phyloP scores from a whole-genome alignment of 139 green algal species.

The Mesotaenium endlicherianum region DNA sequence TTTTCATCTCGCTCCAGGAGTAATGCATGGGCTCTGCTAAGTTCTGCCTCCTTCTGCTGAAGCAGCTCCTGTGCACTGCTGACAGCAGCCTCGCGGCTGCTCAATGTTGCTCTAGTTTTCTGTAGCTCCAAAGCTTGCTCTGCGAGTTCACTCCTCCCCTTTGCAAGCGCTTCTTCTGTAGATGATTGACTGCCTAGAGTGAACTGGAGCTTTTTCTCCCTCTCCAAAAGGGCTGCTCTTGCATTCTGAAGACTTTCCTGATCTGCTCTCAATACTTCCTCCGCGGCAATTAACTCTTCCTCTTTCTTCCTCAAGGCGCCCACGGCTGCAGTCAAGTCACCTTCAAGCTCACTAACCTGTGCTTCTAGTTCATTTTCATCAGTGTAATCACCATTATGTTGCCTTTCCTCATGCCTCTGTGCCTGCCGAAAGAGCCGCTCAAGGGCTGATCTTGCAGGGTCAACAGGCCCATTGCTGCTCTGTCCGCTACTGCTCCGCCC shows the following conservation, averaged over 20 bases:
- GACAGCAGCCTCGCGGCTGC: background rate
- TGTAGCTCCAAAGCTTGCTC: slow-evolving; percentile 3
- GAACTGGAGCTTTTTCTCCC: slow-evolving; percentile 17
- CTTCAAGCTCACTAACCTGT: slow-evolving; percentile 30
- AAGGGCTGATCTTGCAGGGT: slow-evolving; percentile 1
- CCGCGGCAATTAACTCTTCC: slow-evolving; percentile 27
- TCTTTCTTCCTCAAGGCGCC: slow-evolving; percentile 29
- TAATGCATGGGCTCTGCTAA: slow-evolving; percentile 7
- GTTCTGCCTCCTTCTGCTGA: slow-evolving; percentile 10
- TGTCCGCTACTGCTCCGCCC: background rate
- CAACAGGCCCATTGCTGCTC: slow-evolving; percentile 10
- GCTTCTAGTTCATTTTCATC: slow-evolving; percentile 28
- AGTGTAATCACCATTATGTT: background rate
- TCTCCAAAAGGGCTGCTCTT: background rate
- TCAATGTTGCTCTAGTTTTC: background rate
- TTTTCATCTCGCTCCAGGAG: slow-evolving; percentile 15
- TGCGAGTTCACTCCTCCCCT: background rate
- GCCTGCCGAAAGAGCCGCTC: slow-evolving; percentile 34
- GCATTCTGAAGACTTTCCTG: background rate
- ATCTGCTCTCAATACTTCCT: slow-evolving; percentile 20
- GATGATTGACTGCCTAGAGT: background rate
- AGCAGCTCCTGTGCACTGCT: background rate
- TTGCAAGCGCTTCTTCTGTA: slow-evolving; percentile 1
- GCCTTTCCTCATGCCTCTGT: slow-evolving; percentile 34
- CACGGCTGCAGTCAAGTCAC: slow-evolving; percentile 18